Evolutionary conservation across 345 rosid species (phyloP).

Genomic region (Conringia planisiliqua): DNA sequence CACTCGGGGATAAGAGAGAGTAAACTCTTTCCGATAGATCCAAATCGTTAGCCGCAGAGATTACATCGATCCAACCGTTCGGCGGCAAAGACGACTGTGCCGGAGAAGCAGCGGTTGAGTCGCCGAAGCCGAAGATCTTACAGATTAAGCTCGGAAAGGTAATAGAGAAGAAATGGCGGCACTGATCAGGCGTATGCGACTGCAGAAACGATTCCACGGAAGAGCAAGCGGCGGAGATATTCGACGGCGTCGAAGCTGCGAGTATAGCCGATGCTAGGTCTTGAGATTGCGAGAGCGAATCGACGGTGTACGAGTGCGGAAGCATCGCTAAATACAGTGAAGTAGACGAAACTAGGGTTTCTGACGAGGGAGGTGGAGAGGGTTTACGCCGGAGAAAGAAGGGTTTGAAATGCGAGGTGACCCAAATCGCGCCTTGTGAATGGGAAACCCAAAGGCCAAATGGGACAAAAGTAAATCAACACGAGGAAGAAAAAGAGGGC

Average conservation of each 20-base stretch:
- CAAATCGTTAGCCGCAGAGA: constrained; percentile 42
- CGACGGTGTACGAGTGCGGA: constrained; percentile 67
- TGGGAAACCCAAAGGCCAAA: background rate
- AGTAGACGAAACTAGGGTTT: constrained; percentile 35
- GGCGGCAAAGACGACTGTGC: constrained; percentile 17
- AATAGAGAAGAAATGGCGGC: constrained; percentile 88
- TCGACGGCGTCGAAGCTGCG: constrained; percentile 53
- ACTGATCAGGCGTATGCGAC: constrained; percentile 71
- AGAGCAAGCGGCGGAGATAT: constrained; percentile 61
- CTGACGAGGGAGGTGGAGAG: background rate
- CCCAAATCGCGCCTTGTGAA: constrained; percentile 59
- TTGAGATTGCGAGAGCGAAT: constrained; percentile 64
- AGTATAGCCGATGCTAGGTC: constrained; percentile 63
- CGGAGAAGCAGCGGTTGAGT: constrained; percentile 39
- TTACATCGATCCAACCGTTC: constrained; percentile 62
- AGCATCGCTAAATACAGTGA: constrained; percentile 42
- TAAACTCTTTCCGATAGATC: constrained; percentile 50
- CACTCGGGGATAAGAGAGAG: constrained; percentile 55
- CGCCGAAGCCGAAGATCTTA: constrained; percentile 79
- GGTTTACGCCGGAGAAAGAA: constrained; percentile 35
- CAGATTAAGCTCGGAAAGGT: constrained; percentile 78
- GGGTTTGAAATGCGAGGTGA: constrained; percentile 46
- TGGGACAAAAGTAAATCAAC: constrained; percentile 12
- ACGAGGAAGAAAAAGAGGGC: constrained; percentile 31
- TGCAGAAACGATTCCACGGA: constrained; percentile 60